phyloP scores from a whole-genome alignment of 2,329 filamentous ascomycete species.

The Monilinia laxa region DNA sequence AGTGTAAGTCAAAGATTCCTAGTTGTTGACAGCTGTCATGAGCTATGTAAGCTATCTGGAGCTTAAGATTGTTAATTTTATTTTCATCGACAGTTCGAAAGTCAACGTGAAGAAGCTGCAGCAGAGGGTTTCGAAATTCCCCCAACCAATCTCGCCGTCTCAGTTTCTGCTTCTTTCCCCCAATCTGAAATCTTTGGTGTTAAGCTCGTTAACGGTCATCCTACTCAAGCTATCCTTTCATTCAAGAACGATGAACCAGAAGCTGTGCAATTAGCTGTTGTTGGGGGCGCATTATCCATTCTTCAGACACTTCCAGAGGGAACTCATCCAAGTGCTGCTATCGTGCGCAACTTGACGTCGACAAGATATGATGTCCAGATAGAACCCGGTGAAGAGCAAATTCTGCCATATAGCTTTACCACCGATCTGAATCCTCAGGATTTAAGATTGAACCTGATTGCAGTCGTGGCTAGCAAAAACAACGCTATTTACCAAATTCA shows the following conservation, averaged over 20 bases:
- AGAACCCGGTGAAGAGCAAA: constrained; percentile 72
- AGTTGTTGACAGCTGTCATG: constrained; percentile 19
- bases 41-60: constrained; percentile 18
- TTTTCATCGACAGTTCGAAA: constrained; percentile 24
- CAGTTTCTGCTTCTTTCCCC: constrained; percentile 62
- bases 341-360: constrained; percentile 82
- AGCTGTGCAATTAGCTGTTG: constrained; percentile 71
- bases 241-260: constrained; percentile 80
- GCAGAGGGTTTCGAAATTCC: constrained; percentile 35
- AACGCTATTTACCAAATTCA: constrained; percentile 72
- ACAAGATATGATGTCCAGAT: constrained; percentile 72
- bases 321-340: constrained; percentile 50
- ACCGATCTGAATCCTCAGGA: constrained; percentile 94
- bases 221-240: constrained; percentile 78
- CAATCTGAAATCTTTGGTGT: constrained; percentile 78
- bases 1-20: constrained; percentile 49
- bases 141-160: constrained; percentile 57
- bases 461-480: constrained; percentile 67
- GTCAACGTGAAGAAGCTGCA: constrained; percentile 26
- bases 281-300: constrained; percentile 71
- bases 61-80: constrained; percentile 9
- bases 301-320: constrained; percentile 53
- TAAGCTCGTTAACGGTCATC: constrained; percentile 89
- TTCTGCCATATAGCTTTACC: constrained; percentile 77
- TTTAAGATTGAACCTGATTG: constrained; percentile 72